Percentiles rank a stretch among this genome's conserved stretches.
These are phyloP conservation scores for Jimgerdemannia lactiflua DNA, from an alignment of 192 early-diverging fungal genomes.

Conservation along the genomic window DNA sequence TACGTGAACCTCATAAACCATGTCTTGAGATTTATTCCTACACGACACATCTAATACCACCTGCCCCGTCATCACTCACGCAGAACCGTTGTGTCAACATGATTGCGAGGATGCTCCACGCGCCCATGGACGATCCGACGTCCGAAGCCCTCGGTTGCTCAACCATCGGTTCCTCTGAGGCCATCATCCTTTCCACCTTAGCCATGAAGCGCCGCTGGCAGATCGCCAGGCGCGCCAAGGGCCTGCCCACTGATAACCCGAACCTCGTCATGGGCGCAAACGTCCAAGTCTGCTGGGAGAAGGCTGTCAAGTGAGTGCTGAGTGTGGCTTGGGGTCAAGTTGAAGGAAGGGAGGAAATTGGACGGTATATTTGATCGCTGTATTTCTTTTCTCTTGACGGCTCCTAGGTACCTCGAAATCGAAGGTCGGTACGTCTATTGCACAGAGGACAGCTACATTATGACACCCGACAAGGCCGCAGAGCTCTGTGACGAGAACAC, in stretches of 20 bases:
- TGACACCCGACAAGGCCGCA: conserved; percentile 62
- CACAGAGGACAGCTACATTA: conserved; percentile 40
- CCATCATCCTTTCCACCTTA: conserved; percentile 71
- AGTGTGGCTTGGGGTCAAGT: background rate
- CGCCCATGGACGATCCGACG: conserved; percentile 21
- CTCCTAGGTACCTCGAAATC: conserved; percentile 31
- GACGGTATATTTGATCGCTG: background rate
- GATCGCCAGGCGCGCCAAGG: conserved; percentile 47
- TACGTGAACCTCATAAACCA: background rate
- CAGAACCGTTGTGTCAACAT: conserved; percentile 43
- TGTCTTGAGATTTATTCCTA: background rate
- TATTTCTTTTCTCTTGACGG: background rate
- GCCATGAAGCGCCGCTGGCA: conserved; percentile 83
- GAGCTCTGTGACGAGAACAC: conserved; percentile 82
- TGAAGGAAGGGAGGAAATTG: too few species aligned
- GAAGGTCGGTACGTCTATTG: conserved; percentile 29
- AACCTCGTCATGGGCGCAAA: conserved; percentile 79
- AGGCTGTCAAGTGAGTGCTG: conserved; percentile 6
- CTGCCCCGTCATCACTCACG: background rate
- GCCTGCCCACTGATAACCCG: conserved; percentile 65
- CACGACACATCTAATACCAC: conserved; percentile 2
- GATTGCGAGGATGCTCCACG: conserved; percentile 36
- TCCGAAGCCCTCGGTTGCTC: conserved; percentile 59
- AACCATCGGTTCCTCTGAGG: conserved; percentile 80
- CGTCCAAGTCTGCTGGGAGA: conserved; percentile 58